Conservation (phyloP, 371 early-diverging fungal species). For the Funneliformis caledonium region DNA sequence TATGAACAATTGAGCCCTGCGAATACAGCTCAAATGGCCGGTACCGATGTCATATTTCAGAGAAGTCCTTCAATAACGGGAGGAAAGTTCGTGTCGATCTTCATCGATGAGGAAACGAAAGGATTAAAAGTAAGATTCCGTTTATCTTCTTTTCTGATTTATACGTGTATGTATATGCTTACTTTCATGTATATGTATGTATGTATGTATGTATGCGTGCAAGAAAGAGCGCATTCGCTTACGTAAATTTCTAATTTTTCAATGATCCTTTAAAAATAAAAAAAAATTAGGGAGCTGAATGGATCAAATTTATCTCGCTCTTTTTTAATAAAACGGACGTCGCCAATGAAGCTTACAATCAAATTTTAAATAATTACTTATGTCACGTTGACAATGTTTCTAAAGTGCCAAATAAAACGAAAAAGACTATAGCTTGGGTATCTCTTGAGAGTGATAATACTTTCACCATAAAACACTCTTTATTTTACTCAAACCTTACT, state of each 20-base stretch:
- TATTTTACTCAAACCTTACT: background rate
- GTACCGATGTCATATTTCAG: conserved; percentile 13
- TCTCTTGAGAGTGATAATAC: background rate
- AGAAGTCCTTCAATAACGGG: background rate
- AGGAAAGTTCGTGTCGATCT: conserved; percentile 17
- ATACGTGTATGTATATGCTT: too few relatives aligned
- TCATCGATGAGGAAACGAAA: background rate
- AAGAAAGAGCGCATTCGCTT: too few relatives aligned
- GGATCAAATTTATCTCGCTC: conserved; percentile 31
- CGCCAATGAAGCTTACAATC: background rate
- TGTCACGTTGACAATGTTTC: conserved; percentile 21
- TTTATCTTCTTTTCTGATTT: too few relatives aligned
- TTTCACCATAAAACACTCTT: background rate
- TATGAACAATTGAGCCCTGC: background rate
- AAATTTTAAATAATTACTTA: background rate
- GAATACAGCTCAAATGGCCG: too few relatives aligned
- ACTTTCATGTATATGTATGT: too few relatives aligned
- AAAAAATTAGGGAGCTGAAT: conserved; percentile 25
- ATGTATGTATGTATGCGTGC: too few relatives aligned
- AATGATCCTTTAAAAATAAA: background rate
- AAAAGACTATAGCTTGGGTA: conserved; percentile 36
- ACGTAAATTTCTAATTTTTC: background rate
- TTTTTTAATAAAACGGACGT: conserved; percentile 5
- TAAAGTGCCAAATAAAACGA: background rate
- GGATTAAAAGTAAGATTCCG: conserved; percentile 7